These are phyloP conservation scores for Eutrema salsugineum DNA, from an alignment of 441 rosid genomes.

Conservation along the genomic window DNA sequence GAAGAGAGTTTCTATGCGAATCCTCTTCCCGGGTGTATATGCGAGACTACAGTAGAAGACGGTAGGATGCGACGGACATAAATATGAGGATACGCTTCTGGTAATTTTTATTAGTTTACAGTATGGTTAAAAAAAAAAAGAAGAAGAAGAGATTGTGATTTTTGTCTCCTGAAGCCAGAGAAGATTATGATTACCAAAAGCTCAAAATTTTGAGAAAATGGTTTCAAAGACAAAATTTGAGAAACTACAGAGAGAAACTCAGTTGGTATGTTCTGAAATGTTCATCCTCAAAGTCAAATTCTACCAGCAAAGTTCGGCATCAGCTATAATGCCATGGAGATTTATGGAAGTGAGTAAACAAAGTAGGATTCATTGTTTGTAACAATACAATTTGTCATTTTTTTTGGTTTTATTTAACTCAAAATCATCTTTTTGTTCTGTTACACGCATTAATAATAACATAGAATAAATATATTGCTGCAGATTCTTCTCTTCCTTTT, in stretches of 20 bases:
- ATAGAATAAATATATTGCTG: background rate
- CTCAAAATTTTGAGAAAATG: conserved; percentile 19
- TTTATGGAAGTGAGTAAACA: conserved; percentile 22
- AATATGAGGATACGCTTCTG: conserved; percentile 3
- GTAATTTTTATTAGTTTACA: conserved; percentile 13
- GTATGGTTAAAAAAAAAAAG: conserved; percentile 23
- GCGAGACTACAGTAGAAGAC: conserved; percentile 41
- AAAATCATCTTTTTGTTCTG: conserved; percentile 1
- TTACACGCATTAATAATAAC: conserved; percentile 16
- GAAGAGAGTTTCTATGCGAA: conserved; percentile 85
- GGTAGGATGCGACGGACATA: conserved; percentile 20
- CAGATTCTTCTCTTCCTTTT: too few relatives aligned
- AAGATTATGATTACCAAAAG: conserved; percentile 7
- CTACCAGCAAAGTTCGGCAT: background rate
- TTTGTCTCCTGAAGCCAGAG: conserved; percentile 13
- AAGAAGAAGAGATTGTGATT: conserved; percentile 17
- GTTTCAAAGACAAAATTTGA: background rate
- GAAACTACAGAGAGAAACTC: conserved; percentile 11
- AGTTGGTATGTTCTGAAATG: background rate
- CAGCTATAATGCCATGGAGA: conserved; percentile 11
- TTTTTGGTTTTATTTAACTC: background rate
- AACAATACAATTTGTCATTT: conserved; percentile 10
- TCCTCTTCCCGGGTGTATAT: conserved; percentile 91
- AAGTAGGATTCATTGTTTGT: conserved; percentile 29
- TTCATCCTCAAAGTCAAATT: conserved; percentile 3